These are phyloP conservation scores for Lathyrus oleraceus DNA, from an alignment of 306 rosid species.

Conservation along the genomic window DNA sequence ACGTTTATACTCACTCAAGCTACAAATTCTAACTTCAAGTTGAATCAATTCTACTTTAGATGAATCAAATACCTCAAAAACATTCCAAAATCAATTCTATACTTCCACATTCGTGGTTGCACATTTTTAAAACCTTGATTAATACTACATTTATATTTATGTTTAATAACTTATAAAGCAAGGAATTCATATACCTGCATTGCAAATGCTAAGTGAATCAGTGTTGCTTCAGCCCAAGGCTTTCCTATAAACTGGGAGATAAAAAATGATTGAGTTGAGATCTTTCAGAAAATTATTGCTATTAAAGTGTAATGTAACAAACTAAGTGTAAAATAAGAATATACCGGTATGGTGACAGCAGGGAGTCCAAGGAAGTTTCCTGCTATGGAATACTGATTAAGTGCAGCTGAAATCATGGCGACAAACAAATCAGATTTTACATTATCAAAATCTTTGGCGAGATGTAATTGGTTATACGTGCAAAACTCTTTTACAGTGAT, in stretches of 20 bases:
- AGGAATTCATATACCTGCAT: conserved; percentile 50
- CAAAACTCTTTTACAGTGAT: no score
- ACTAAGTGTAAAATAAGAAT: background rate
- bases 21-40: no score
- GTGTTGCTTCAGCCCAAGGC: conserved; percentile 88
- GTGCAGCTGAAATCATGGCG: conserved; percentile 66
- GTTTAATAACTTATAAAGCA: background rate
- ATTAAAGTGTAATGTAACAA: no score
- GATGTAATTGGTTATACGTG: background rate
- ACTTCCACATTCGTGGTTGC: no score
- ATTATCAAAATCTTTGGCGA: background rate
- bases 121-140: no score
- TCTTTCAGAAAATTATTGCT: background rate
- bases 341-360: conserved; percentile 73
- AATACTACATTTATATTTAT: no score
- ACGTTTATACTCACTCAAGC: no score
- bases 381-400: conserved; percentile 69
- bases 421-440: conserved; percentile 15
- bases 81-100: no score
- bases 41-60: no score
- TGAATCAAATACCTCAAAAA: no score
- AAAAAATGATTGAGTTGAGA: background rate
- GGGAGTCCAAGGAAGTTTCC: conserved; percentile 93
- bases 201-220: conserved; percentile 74
- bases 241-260: conserved; percentile 63